Base-by-base conservation (phyloP, 208 protist genomes). In the Acanthamoeba triangularis region DNA sequence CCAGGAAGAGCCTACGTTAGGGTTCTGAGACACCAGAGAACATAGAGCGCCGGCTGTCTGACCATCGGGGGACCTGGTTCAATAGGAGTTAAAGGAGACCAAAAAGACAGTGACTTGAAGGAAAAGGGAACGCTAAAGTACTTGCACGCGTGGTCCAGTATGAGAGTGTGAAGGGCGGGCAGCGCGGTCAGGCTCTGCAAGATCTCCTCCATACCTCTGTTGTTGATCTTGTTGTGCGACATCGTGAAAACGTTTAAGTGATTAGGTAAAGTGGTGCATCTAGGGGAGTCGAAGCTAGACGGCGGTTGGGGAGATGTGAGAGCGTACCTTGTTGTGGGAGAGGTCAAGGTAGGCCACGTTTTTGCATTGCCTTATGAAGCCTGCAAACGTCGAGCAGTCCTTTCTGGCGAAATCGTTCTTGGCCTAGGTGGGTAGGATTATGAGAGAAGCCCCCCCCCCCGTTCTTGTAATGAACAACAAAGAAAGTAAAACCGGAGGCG, bases 341-440 rank as follows among this genome's bases (percentile, higher is more conserved):
- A 88, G 52, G 13, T 88, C 80, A 28, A 88, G 80, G 25, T 63
- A 88, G 80, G n/a, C 80, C n/a, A 88, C 28, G 80, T 88, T 88
- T n/a, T 88, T 88, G 69, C 69, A 78, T 25, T 35, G 33, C 30
- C 69, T 30, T 0, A 78, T 20, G 69, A 78, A 78, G 20, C 37
- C 37, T 3, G 69, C 69, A 47, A 78, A 44, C n/a, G 69, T 78
- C 11, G 69, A 47, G 69, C 69, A 78, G 69, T 78, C 69, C 69
- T 78, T 78, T 23, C 20, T 30, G 11, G 69, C 11, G 69, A 78
- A 28, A 14, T 78, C 69, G 37, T 78, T 78, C 69, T 78, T 78
- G 69, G 69, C 69, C 69, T 78, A 30, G 49, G 14, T 0, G 6
- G 13, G 3, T 6, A 8, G 2, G 49, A 11, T 18, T 78, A 30